Evolutionary conservation across 192 early-diverging fungal species (phyloP), one percentile per base, ranked within the genome.

Genomic region (Funneliformis geosporum): DNA sequence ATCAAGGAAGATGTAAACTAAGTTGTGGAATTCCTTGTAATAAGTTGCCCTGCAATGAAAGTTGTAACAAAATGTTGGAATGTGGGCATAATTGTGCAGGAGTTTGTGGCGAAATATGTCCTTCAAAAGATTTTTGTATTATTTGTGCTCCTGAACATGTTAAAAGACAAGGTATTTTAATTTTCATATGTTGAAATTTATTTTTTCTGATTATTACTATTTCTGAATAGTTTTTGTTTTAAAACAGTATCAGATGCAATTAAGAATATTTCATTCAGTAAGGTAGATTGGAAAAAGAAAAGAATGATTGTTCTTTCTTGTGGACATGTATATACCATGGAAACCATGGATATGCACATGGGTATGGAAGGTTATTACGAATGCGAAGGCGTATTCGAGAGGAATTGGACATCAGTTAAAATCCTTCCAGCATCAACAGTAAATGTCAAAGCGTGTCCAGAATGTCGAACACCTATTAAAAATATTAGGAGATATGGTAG

Each of bases 21-120:
- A 81, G 83, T 8, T 91, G 90, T 44, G 90, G 89, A 38, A 84
- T 82, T 7, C 90, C 90, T 12, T 92, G 90, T 42, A 74, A 79
- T 40, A 83, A 87, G 40, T 81, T 91, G 16, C 90, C 90, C 1
- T 92, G 90, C 50, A 84, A 89, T 75, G 18, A 76, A 28, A 79
- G 88, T 21, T 92, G 90, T 73, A 67, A 72, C 1, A 83, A 84
- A 50, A 21, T 2, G 38, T 70, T 89, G 27, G 16, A 60, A 9
- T 91, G 90, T 70, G 84, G 85, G 1, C 89, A 90, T 79, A 73
- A 70, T 14, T 92, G 91, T 81, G 73, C 82, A 5, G 84, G 81
- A 0, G 62, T 86, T 6, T 91, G 90, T 79, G 88, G 88, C 0
- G 84, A 90, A 46, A 79, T n/a, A 10, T 86, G 82, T 39, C 81